Evolutionary conservation across 495 filamentous ascomycete species (phyloP).

Genomic region (Talaromyces proteolyticus): DNA sequence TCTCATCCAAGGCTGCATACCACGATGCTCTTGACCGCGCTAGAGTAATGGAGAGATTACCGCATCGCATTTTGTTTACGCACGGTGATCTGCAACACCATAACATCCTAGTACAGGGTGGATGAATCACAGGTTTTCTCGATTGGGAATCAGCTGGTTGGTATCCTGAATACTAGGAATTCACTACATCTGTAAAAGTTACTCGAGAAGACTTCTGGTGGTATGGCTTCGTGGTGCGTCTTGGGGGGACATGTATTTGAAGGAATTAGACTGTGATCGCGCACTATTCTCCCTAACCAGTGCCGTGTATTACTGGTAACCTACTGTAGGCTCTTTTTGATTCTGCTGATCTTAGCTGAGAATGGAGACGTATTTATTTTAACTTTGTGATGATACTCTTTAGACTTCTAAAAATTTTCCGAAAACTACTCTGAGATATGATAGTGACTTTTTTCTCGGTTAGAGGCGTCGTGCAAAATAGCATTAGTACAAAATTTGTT

Average conservation of each 20-base stretch:
- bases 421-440: background rate
- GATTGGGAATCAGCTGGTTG: slow-evolving; percentile 41
- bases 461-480: too few species aligned
- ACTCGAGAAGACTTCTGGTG: slow-evolving; percentile 14
- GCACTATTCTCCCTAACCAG: slow-evolving; percentile 17
- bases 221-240: slow-evolving; percentile 14
- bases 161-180: slow-evolving; percentile 47
- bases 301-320: slow-evolving; percentile 18
- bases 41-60: slow-evolving; percentile 6
- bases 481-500: background rate
- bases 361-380: background rate
- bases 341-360: background rate
- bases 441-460: background rate
- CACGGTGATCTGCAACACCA: slow-evolving; percentile 34
- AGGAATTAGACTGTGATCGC: slow-evolving; percentile 14
- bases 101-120: slow-evolving; percentile 32
- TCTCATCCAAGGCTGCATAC: slow-evolving; percentile 11
- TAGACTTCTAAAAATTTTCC: background rate
- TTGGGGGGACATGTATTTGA: slow-evolving; percentile 12
- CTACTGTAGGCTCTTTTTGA: background rate
- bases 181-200: slow-evolving; percentile 17
- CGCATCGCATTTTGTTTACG: slow-evolving; percentile 22
- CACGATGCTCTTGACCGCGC: slow-evolving; percentile 8
- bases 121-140: slow-evolving; percentile 31
- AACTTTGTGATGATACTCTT: background rate